Percentiles rank a stretch among this genome's conserved stretches.
Evolutionary conservation across 768 basidiomycete species (phyloP).

Genomic region (Mycena leptocephala): DNA sequence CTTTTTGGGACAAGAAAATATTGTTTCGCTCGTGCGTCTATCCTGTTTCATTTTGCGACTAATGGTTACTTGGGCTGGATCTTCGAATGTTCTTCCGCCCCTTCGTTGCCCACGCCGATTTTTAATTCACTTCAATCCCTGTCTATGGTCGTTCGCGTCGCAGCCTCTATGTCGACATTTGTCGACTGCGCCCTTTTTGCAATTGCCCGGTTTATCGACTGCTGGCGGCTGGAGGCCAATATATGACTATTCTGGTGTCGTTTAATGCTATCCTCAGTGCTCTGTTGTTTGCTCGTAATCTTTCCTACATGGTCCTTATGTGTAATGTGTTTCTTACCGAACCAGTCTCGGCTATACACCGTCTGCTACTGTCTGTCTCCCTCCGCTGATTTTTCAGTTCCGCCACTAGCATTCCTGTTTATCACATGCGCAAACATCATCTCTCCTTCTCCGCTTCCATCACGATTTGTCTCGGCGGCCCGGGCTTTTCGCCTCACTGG

Average conservation of each 20-base stretch:
- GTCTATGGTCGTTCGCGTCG: not conserved
- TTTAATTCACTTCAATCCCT: not conserved
- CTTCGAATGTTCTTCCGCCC: not conserved
- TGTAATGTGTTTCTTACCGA: not conserved
- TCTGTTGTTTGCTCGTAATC: not conserved
- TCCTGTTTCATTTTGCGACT: no score
- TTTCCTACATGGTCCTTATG: not conserved
- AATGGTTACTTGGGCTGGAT: not conserved
- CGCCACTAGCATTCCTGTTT: not conserved
- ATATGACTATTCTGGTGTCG: no score
- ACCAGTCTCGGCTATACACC: not conserved
- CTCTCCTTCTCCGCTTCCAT: not conserved
- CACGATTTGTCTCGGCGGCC: not conserved
- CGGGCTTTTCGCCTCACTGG: not conserved
- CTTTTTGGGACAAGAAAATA: no score
- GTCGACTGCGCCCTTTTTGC: no score
- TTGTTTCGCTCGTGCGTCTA: not conserved
- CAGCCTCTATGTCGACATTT: no score
- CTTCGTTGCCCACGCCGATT: not conserved
- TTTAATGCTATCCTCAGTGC: not conserved
- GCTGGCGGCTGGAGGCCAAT: no score
- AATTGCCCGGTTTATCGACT: no score
- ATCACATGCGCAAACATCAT: slow-evolving; percentile 1
- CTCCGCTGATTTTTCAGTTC: not conserved
- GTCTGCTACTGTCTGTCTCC: not conserved